Conservation (phyloP, 148 eudicot genomes). For the Heliosperma pusillum region DNA sequence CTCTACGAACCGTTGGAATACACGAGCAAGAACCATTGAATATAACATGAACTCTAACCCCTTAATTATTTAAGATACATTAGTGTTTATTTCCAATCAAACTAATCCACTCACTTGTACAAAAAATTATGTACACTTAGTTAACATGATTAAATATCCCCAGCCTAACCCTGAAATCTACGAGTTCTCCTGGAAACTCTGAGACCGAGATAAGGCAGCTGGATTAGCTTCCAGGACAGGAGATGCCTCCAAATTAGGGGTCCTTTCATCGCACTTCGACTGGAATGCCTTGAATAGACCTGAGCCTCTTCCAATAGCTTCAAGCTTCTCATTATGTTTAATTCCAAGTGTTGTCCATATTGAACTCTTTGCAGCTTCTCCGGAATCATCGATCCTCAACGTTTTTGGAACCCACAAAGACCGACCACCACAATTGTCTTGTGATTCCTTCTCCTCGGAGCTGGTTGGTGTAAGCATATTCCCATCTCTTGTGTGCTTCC, state of each 20-base stretch:
- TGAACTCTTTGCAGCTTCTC: constrained; percentile 61
- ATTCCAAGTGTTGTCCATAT: constrained; percentile 66
- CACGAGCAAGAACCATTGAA: not conserved
- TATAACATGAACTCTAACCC: not conserved
- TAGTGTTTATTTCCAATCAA: constrained; percentile 8
- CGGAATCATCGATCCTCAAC: constrained; percentile 60
- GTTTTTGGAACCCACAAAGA: constrained; percentile 60
- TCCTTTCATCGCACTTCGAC: constrained; percentile 31
- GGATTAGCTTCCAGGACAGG: constrained; percentile 58
- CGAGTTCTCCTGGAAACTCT: constrained; percentile 53
- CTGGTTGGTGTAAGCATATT: constrained; percentile 15
- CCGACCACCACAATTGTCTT: constrained; percentile 27
- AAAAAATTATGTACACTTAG: constrained; percentile 14
- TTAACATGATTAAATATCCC: not conserved
- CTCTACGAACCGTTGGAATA: not conserved
- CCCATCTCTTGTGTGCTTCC: constrained; percentile 64
- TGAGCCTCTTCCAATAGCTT: constrained; percentile 24
- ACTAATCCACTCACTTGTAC: not conserved
- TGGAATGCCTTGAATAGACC: constrained; percentile 51
- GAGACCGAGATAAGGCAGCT: constrained; percentile 62
- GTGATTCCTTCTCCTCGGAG: constrained; percentile 22
- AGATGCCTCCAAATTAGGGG: constrained; percentile 29
- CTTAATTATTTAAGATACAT: constrained; percentile 20
- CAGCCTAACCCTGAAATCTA: not conserved
- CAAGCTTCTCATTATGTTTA: constrained; percentile 33